phyloP scores from a whole-genome alignment of 2,329 filamentous ascomycete species.

The Fusarium fracticaudum region DNA sequence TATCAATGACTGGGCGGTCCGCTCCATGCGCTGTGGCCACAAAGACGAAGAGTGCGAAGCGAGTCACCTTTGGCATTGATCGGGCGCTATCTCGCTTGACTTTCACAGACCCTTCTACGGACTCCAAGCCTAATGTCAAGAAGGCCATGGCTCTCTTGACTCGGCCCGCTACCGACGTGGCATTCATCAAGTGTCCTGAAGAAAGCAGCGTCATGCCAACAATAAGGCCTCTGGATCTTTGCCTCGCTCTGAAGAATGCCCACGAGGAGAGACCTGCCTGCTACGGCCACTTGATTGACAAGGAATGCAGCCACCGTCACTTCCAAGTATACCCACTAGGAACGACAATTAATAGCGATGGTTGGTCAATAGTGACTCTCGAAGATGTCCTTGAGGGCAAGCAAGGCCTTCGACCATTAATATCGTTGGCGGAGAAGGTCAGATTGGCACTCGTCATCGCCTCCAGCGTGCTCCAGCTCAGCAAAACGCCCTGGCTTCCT shows the following conservation, averaged over 20 bases:
- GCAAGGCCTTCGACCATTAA: rapidly evolving
- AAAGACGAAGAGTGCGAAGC: not conserved
- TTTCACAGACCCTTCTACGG: rapidly evolving
- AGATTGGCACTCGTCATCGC: not conserved
- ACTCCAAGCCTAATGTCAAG: rapidly evolving
- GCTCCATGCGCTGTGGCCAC: rapidly evolving
- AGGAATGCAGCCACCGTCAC: not conserved
- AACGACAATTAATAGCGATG: rapidly evolving
- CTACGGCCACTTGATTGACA: not conserved
- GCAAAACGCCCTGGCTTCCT: not conserved
- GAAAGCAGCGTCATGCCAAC: not conserved
- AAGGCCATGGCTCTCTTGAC: rapidly evolving
- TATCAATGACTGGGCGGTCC: rapidly evolving
- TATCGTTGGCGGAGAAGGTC: not conserved
- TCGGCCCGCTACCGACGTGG: not conserved
- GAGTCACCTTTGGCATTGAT: not conserved
- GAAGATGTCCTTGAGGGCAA: not conserved
- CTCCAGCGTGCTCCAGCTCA: not conserved
- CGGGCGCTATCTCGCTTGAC: rapidly evolving
- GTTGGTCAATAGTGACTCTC: not conserved
- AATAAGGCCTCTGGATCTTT: not conserved
- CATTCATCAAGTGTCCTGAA: not conserved
- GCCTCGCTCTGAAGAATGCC: not conserved
- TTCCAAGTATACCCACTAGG: not conserved
- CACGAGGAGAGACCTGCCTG: not conserved